These are phyloP conservation scores for Tarenaya hassleriana DNA, from an alignment of 345 rosid genomes.

Conservation along the genomic window DNA sequence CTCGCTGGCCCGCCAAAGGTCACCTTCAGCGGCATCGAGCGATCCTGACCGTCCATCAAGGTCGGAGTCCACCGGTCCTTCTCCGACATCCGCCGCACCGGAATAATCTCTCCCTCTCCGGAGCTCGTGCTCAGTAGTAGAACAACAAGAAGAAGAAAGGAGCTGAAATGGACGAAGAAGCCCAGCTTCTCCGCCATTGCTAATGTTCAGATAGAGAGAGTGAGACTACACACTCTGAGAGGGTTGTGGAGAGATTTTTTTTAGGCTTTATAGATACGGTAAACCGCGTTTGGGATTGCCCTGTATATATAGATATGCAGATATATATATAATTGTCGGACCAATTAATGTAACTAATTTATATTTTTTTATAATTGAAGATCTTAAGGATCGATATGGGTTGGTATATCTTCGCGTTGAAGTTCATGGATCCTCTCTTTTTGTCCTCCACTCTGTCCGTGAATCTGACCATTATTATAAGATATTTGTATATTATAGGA, in stretches of 20 bases:
- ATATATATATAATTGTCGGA: too few relatives aligned
- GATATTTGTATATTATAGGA: too few relatives aligned
- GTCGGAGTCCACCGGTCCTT: conserved; percentile 42
- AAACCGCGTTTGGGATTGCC: background rate
- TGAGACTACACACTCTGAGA: conserved; percentile 13
- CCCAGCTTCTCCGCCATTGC: conserved; percentile 27
- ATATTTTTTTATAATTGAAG: too few relatives aligned
- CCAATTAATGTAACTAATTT: too few relatives aligned
- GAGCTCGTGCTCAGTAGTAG: background rate
- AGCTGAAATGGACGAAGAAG: conserved; percentile 24
- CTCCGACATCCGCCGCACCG: conserved; percentile 40
- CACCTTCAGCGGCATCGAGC: conserved; percentile 46
- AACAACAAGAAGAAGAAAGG: conserved; percentile 12
- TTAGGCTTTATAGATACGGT: background rate
- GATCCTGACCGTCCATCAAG: conserved; percentile 26
- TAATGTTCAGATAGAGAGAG: conserved; percentile 13
- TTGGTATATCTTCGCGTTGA: too few relatives aligned
- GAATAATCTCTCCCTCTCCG: conserved; percentile 38
- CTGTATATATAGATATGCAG: background rate
- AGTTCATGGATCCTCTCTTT: too few relatives aligned
- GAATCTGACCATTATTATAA: too few relatives aligned
- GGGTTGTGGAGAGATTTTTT: background rate
- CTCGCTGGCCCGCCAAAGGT: conserved; percentile 61
- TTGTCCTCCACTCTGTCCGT: too few relatives aligned
- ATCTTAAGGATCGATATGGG: too few relatives aligned